Conservation (phyloP, 176 grass and related monocot species). For the Urochloa ruziziensis region DNA sequence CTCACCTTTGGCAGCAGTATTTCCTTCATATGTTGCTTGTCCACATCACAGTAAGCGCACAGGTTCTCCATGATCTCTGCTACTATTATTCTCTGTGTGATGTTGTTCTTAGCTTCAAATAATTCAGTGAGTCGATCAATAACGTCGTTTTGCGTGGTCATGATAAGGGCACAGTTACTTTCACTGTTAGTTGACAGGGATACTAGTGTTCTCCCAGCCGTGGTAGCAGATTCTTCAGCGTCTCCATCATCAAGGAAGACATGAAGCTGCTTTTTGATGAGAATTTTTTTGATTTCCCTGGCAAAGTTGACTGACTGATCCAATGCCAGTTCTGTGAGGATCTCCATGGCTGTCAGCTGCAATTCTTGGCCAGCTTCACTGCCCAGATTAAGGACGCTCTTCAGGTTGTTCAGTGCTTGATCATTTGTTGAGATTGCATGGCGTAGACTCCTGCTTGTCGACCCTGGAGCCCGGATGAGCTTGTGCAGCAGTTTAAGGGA, state of each 20-base stretch:
- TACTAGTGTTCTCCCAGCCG: background rate
- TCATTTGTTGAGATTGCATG: background rate
- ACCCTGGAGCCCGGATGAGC: background rate
- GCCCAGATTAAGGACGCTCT: background rate
- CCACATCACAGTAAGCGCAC: background rate
- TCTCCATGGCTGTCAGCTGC: background rate
- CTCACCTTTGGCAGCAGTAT: conserved; percentile 17
- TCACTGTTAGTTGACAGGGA: background rate
- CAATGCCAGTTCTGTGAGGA: background rate
- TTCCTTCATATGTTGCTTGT: background rate
- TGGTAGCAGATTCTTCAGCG: background rate
- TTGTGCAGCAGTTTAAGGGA: background rate
- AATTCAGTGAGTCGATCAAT: background rate
- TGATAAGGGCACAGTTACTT: background rate
- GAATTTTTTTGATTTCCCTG: background rate
- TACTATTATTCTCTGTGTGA: background rate
- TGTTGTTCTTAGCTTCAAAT: background rate
- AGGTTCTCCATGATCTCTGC: conserved; percentile 5
- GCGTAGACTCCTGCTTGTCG: background rate
- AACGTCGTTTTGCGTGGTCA: rapidly evolving
- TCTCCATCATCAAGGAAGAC: background rate
- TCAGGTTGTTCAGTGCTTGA: background rate
- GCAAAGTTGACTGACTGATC: background rate
- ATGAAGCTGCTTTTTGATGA: background rate
- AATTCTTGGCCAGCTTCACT: background rate